Evolutionary conservation across 2,329 filamentous ascomycete genomes (phyloP), one percentile per base, ranked within the genome.

Genomic region (Sporothrix brasiliensis): DNA sequence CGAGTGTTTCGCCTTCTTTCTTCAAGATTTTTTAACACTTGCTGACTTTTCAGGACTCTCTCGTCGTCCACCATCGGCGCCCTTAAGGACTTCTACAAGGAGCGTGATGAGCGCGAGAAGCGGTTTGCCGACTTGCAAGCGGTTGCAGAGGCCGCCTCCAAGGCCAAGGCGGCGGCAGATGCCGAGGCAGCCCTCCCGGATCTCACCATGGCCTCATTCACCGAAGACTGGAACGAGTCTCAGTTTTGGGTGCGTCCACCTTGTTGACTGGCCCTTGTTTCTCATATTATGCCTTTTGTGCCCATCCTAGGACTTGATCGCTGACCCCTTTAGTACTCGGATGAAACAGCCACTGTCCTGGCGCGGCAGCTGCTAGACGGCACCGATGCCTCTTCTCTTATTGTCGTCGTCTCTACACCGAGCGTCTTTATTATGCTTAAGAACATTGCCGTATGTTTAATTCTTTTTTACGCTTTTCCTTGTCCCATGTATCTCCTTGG

Each of bases 191-290:
- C 76, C 27, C 75, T 72, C 6, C 60, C 9, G 4, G 30, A 41
- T 52, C 73, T 86, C 69, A 83, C 81, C 19, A 94, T 94, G 87
- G 87, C 91, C 41, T 82, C 86, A 1, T 95, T 94, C 76, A 83
- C 84, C 1, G 92, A 94, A 79, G 90, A 94, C 79, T 95, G 92
- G 92, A 92, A 94, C 76, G 87, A 90, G 76, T 91, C 87, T 73
- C 92, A 94, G 79, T 95, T 95, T 76, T 95, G 92, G 92, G 89
- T 92, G 82, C 21, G 11, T 60, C 19, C 34, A 9, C 6, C 34
- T 34, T 34, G 4, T 9, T 5, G 34, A 34, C 34, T 34, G 13
- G 14, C 39, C 24, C 16, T 7, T 52, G 27, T 49, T 10, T 3
- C 41, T 11, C 10, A 47, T 47, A 4, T 47, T 4, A 2, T 47